Conservation (phyloP, 352 stramenopile species). For the Globisporangium rhizosaccharum region DNA sequence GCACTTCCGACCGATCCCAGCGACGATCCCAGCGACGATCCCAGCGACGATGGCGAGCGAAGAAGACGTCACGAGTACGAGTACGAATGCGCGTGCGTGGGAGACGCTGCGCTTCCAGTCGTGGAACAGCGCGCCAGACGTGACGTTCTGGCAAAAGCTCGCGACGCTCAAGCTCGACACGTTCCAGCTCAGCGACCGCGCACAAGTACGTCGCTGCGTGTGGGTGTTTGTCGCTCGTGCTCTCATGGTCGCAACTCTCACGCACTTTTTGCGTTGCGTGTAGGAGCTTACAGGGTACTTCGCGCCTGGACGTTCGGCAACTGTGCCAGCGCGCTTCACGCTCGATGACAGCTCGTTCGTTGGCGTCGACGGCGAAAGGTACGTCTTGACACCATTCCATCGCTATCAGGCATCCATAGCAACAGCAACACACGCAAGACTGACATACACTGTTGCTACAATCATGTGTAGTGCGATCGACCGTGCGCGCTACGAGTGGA, state of each 20-base stretch:
- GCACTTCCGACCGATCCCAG: no score
- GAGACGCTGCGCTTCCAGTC: conserved; percentile 72
- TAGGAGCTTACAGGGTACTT: conserved; percentile 66
- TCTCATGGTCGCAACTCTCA: neutral
- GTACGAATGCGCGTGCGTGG: conserved; percentile 14
- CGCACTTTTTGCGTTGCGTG: neutral
- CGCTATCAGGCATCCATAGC: neutral
- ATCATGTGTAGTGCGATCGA: conserved; percentile 23
- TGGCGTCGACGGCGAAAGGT: conserved; percentile 1
- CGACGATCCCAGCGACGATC: no score
- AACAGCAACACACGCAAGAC: no score
- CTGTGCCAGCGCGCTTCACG: conserved; percentile 62
- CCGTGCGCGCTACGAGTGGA: conserved; percentile 73
- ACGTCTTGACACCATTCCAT: neutral
- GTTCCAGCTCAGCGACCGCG: conserved; percentile 71
- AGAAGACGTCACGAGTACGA: neutral
- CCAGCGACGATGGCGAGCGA: neutral
- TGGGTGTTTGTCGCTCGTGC: neutral
- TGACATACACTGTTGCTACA: neutral
- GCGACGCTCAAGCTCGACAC: conserved; percentile 73
- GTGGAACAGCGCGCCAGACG: conserved; percentile 76
- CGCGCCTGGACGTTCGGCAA: conserved; percentile 43
- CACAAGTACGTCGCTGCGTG: conserved; percentile 29
- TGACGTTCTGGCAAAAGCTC: conserved; percentile 81
- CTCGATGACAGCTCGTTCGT: conserved; percentile 73